These are phyloP conservation scores for Aspergillus pseudoterreus DNA, from an alignment of 2,329 filamentous ascomycete species.

Conservation along the genomic window DNA sequence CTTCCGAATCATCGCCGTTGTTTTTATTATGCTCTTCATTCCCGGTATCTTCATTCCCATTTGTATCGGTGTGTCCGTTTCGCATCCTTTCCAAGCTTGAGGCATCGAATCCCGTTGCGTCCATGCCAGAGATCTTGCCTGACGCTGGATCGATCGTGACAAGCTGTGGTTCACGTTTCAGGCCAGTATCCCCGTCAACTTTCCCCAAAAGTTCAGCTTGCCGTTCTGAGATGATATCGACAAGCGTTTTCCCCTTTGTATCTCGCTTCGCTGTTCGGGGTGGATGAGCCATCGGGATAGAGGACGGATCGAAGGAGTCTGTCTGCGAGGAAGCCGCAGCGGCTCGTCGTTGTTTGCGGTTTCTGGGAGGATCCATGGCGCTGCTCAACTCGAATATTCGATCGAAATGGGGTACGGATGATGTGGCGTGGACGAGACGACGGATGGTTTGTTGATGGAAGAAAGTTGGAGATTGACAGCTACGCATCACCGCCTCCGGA, in stretches of 20 bases:
- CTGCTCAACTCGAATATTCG: background rate
- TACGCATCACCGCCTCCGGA: conserved; percentile 10
- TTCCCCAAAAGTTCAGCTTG: conserved; percentile 29
- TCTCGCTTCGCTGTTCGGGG: conserved; percentile 11
- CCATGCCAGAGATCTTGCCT: conserved; percentile 12
- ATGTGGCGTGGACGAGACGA: background rate
- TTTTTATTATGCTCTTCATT: background rate
- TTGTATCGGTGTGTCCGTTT: background rate
- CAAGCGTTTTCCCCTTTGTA: conserved; percentile 35
- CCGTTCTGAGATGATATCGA: conserved; percentile 44
- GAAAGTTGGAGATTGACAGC: conserved; percentile 2
- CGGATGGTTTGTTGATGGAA: conserved; percentile 2
- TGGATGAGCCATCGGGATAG: conserved; percentile 31
- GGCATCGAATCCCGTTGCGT: conserved; percentile 16
- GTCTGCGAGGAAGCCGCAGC: conserved; percentile 18
- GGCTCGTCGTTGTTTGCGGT: conserved; percentile 40
- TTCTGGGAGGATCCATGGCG: conserved; percentile 29
- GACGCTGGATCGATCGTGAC: conserved; percentile 29
- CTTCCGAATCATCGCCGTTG: conserved; percentile 10
- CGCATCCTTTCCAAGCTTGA: conserved; percentile 18
- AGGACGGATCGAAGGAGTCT: conserved; percentile 26
- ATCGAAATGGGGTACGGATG: background rate
- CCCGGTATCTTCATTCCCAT: background rate
- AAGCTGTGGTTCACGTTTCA: conserved; percentile 22
- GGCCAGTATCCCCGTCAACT: background rate